phyloP scores from a whole-genome alignment of 2,329 filamentous ascomycete genomes.

The Pochonia chlamydosporia region DNA sequence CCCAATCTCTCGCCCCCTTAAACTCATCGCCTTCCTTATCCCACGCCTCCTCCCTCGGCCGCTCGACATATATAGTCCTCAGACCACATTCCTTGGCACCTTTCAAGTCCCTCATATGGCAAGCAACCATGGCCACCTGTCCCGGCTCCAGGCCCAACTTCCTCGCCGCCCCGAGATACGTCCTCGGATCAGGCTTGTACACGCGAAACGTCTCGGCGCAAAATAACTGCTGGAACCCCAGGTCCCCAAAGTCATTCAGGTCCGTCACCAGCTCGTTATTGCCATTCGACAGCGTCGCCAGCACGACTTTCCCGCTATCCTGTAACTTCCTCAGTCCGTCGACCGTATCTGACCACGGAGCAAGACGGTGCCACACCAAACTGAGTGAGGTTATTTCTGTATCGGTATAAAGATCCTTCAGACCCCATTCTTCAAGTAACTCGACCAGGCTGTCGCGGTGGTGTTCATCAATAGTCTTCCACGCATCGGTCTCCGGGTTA shows the following conservation, averaged over 20 bases:
- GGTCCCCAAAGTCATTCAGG: slow-evolving; percentile 48
- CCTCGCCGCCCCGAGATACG: slow-evolving; percentile 63
- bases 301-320: slow-evolving; percentile 44
- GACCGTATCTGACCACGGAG: slow-evolving; percentile 61
- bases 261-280: slow-evolving; percentile 63
- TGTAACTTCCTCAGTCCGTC: slow-evolving; percentile 48
- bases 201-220: slow-evolving; percentile 65
- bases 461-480: slow-evolving; percentile 69
- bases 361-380: slow-evolving; percentile 65
- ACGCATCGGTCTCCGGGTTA: slow-evolving; percentile 41
- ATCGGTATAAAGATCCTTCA: slow-evolving; percentile 55
- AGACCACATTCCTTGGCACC: slow-evolving; percentile 61
- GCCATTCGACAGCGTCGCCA: slow-evolving; percentile 69
- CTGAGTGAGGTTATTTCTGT: slow-evolving; percentile 59
- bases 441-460: slow-evolving; percentile 56
- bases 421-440: slow-evolving; percentile 49
- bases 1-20: slow-evolving; percentile 40
- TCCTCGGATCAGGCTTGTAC: slow-evolving; percentile 66
- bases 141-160: slow-evolving; percentile 49
- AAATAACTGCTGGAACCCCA: slow-evolving; percentile 58
- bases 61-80: slow-evolving; percentile 68
- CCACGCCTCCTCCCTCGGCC: slow-evolving; percentile 61
- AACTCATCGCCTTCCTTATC: slow-evolving; percentile 41
- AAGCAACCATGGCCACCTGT: slow-evolving; percentile 72
- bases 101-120: slow-evolving; percentile 64